Evolutionary conservation across 2,329 filamentous ascomycete genomes (phyloP).

Genomic region (Dactylellina leptospora): DNA sequence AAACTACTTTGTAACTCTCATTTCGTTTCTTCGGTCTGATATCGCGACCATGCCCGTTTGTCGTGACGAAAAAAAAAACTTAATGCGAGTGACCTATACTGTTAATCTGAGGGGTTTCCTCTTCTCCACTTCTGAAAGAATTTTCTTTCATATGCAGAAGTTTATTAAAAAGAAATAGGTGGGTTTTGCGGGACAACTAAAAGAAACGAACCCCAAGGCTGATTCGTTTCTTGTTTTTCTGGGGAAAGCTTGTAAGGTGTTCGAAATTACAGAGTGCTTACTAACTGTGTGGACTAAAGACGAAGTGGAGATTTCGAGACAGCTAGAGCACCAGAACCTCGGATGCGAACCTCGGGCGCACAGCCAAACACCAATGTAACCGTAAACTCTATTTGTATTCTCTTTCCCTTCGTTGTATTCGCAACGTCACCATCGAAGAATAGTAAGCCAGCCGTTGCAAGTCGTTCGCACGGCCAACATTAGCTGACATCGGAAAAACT

Average conservation of each 20-base stretch:
- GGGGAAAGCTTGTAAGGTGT: conserved; percentile 6
- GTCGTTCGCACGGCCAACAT: neutral
- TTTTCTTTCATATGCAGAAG: conserved; percentile 6
- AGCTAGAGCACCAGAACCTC: neutral
- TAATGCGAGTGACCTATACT: conserved; percentile 11
- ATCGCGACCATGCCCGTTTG: conserved; percentile 30
- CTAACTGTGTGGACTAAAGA: no score
- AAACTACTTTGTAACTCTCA: neutral
- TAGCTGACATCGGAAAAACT: neutral
- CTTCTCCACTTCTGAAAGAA: conserved; percentile 17
- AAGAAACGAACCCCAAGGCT: no score
- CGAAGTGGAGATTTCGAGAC: no score
- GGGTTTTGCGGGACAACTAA: no score
- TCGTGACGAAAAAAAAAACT: conserved; percentile 9
- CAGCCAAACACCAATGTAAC: no score
- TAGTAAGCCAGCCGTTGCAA: neutral
- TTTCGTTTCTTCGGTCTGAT: neutral
- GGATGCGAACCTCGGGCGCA: no score
- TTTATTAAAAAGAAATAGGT: neutral
- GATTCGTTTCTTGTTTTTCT: conserved; percentile 7
- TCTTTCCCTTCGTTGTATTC: no score
- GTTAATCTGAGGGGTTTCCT: conserved; percentile 15
- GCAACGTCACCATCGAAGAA: no score
- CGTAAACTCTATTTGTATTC: no score
- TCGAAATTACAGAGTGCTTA: neutral